phyloP scores from a whole-genome alignment of 2,329 filamentous ascomycete species.

The Ceratocystis alfenasii region DNA sequence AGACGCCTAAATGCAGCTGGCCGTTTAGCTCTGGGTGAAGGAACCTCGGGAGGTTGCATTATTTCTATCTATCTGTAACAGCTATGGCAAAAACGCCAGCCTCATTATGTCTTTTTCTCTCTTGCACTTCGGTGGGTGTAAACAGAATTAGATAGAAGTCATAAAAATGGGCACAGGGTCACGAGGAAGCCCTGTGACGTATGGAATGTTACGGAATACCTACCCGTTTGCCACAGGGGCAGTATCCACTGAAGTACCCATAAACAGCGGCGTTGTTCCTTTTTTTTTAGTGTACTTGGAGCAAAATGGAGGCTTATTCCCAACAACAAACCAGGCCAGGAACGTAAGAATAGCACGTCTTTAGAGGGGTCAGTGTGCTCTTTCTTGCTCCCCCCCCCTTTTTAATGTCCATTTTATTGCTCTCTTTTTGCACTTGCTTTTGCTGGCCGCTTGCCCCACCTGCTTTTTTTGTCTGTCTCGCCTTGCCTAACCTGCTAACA shows the following conservation, averaged over 20 bases:
- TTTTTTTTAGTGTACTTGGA: not conserved
- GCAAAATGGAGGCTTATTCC: not conserved
- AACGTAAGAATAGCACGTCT: not conserved
- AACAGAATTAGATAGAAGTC: not conserved
- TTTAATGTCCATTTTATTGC: not conserved
- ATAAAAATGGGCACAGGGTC: not conserved
- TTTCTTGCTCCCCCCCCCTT: not conserved
- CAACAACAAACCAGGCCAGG: not conserved
- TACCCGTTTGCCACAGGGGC: conserved; percentile 10
- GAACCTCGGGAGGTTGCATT: not conserved
- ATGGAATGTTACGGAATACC: not conserved
- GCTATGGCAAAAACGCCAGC: not conserved
- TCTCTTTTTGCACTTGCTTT: not conserved
- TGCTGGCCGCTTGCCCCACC: not conserved
- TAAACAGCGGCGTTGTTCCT: not conserved
- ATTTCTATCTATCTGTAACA: not conserved
- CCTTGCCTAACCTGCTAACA: not conserved
- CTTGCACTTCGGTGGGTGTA: not conserved
- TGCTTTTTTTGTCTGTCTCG: not conserved
- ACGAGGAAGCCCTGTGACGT: conserved; percentile 1
- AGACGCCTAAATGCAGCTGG: not conserved
- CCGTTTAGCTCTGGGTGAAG: not conserved
- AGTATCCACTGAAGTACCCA: conserved; percentile 1
- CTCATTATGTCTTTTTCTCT: not conserved
- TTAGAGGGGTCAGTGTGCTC: not conserved